A percentile compares a stretch with the other conserved stretches of the same genome.
phyloP scores from a whole-genome alignment of 2,329 filamentous ascomycete genomes.

The Dichotomopilus funicola region DNA sequence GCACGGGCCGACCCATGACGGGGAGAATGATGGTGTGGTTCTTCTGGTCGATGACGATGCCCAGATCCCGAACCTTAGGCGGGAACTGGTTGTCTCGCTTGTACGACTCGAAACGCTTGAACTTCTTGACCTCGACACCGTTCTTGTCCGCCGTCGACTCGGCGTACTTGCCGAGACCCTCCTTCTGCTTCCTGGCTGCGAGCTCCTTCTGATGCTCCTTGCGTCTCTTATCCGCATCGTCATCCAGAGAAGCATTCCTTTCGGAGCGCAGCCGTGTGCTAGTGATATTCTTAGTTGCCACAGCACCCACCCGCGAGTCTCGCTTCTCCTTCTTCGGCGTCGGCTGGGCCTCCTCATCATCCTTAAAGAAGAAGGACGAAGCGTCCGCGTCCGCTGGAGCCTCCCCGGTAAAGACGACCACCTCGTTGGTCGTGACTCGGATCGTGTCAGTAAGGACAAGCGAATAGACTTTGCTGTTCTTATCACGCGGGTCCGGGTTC shows the following conservation, averaged over 20 bases:
- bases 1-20: slow-evolving; percentile 94
- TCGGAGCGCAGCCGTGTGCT: slow-evolving; percentile 89
- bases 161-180: slow-evolving; percentile 78
- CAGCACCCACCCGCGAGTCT: slow-evolving; percentile 73
- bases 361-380: slow-evolving; percentile 97
- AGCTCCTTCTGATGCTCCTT: slow-evolving; percentile 89
- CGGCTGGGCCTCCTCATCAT: slow-evolving; percentile 81
- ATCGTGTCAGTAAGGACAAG: slow-evolving; percentile 90
- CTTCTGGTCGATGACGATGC: slow-evolving; percentile 86
- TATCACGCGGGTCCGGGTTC: slow-evolving; percentile 81
- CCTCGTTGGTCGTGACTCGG: slow-evolving; percentile 71
- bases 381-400: slow-evolving; percentile 87
- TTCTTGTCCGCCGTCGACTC: slow-evolving; percentile 80
- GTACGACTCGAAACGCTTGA: slow-evolving; percentile 98
- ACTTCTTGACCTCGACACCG: slow-evolving; percentile 91
- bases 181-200: slow-evolving; percentile 79
- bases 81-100: slow-evolving; percentile 96
- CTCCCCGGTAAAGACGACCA: slow-evolving; percentile 87
- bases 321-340: slow-evolving; percentile 88
- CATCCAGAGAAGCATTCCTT: slow-evolving; percentile 78
- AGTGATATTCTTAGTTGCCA: slow-evolving; percentile 91
- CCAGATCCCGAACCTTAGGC: slow-evolving; percentile 70
- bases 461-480: slow-evolving; percentile 82
- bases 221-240: slow-evolving; percentile 80
- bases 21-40: slow-evolving; percentile 86